phyloP scores from a whole-genome alignment of 2,329 filamentous ascomycete genomes.

The Elsinoe fawcettii region DNA sequence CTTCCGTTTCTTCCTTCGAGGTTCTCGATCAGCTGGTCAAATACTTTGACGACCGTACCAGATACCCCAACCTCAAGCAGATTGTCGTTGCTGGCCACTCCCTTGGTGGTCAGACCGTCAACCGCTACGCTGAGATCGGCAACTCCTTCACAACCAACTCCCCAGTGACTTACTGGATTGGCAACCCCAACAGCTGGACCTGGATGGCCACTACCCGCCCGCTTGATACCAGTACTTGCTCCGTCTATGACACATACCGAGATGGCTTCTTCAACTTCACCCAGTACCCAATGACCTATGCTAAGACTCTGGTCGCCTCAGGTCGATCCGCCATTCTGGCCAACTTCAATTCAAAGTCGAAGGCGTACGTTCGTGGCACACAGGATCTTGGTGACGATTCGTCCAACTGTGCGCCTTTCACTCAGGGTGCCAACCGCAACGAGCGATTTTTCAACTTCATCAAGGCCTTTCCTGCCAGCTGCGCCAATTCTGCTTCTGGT shows the following conservation, averaged over 20 bases:
- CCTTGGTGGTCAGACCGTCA: slow-evolving; percentile 30
- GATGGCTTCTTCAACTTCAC: slow-evolving; percentile 30
- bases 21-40: slow-evolving; percentile 31
- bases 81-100: slow-evolving; percentile 33
- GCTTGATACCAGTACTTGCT: slow-evolving; percentile 25
- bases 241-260: slow-evolving; percentile 30
- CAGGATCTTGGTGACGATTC: slow-evolving; percentile 31
- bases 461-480: slow-evolving; percentile 29
- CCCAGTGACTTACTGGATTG: slow-evolving; percentile 30
- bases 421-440: slow-evolving; percentile 30
- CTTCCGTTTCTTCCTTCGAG: slow-evolving; percentile 27
- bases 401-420: slow-evolving; percentile 26
- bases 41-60: slow-evolving; percentile 28
- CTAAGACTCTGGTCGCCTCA: slow-evolving; percentile 23
- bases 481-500: slow-evolving; percentile 21
- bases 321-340: slow-evolving; percentile 27
- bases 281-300: slow-evolving; percentile 28
- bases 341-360: slow-evolving; percentile 29
- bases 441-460: slow-evolving; percentile 36
- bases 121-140: slow-evolving; percentile 31
- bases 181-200: slow-evolving; percentile 30
- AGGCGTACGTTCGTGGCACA: slow-evolving; percentile 30
- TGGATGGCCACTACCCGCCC: slow-evolving; percentile 30
- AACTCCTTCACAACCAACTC: slow-evolving; percentile 19
- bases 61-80: slow-evolving; percentile 32